Evolutionary conservation across 768 basidiomycete genomes (phyloP).

Genomic region (Paxillus ammoniavirescens): DNA sequence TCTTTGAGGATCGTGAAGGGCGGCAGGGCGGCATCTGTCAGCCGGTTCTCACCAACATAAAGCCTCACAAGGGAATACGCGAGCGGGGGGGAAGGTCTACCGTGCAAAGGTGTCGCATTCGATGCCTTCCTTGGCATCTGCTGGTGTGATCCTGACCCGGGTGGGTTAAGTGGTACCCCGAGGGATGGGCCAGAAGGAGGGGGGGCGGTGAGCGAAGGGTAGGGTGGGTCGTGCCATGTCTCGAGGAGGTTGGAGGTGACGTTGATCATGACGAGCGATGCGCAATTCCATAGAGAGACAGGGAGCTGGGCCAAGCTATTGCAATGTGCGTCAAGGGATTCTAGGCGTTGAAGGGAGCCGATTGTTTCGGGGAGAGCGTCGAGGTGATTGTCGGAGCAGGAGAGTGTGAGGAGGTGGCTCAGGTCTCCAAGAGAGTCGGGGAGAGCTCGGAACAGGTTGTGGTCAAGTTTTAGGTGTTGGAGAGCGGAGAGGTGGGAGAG

Average conservation of each 20-base stretch:
- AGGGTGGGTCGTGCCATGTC: conserved; percentile 66
- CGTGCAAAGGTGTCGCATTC: conserved; percentile 23
- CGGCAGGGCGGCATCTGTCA: conserved; percentile 77
- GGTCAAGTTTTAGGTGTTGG: conserved; percentile 69
- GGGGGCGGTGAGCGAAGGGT: conserved; percentile 27
- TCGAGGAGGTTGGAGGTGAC: conserved; percentile 84
- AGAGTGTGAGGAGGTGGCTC: conserved; percentile 64
- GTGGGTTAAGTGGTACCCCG: conserved; percentile 16
- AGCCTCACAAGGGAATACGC: conserved; percentile 72
- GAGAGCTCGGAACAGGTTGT: conserved; percentile 82
- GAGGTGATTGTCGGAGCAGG: conserved; percentile 90
- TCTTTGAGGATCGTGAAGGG: conserved; percentile 74
- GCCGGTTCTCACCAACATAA: conserved; percentile 86
- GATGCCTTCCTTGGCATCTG: conserved; percentile 35
- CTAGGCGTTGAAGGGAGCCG: conserved; percentile 71
- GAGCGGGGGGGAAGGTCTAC: conserved; percentile 50
- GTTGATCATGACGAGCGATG: conserved; percentile 70
- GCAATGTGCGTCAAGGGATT: conserved; percentile 83
- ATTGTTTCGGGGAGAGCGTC: conserved; percentile 72
- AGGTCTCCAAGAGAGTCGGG: conserved; percentile 84
- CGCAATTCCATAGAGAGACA: conserved; percentile 78
- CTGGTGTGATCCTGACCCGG: conserved; percentile 13
- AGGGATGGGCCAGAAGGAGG: conserved; percentile 20
- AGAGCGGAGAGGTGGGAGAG: conserved; percentile 74
- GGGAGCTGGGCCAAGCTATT: conserved; percentile 84